Base-by-base conservation (phyloP, 2,329 filamentous ascomycete genomes). In the Trichophyton verrucosum region DNA sequence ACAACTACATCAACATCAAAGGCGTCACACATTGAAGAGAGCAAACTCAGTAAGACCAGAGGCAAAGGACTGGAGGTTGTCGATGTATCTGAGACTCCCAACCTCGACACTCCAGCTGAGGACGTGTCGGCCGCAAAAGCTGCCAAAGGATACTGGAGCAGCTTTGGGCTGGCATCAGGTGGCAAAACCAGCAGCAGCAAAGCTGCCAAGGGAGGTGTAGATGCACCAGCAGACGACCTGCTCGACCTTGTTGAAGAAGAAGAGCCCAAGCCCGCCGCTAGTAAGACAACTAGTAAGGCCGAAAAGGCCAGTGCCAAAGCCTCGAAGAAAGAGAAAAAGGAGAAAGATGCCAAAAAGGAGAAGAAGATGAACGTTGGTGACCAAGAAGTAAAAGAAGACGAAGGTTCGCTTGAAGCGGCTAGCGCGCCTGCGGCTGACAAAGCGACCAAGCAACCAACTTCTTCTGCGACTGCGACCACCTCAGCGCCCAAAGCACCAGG, bases 111-210 rank as follows among this genome's bases (percentile, higher is more conserved):
- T 11, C 57, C 55, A 13, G 64, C 67, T 61, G 75, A 77, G 63
- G 74, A 75, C 27, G 67, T 69, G 47, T 42, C 59, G n/a, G 24
- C 55, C 42, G 13, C 55, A 57, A 57, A 42, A 20, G 20, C 55
- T 40, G 17, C 55, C 36, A 57, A 57, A 57, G 55, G 73, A 24
- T 77, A 77, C 64, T 81, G 74, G 78, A 75, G 75, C 65, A 68
- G 66, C 47, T 74, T 77, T 30, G 75, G 74, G 8, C 69, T 70
- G 27, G 70, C 70, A 9, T 68, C 74, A 5, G 68, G 73, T 38
- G 66, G 73, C 38, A 78, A 78, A 64, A 69, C 70, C 62, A 76
- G 76, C 76, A 55, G 72, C 27, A 30, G 27, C 73, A 56, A 72
- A 74, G 33, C 33, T 11, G 58, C 74, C 67, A 60, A 73, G 65